Conservation (phyloP, 73 alveolate genomes). For the Paramecium pentaurelia region DNA sequence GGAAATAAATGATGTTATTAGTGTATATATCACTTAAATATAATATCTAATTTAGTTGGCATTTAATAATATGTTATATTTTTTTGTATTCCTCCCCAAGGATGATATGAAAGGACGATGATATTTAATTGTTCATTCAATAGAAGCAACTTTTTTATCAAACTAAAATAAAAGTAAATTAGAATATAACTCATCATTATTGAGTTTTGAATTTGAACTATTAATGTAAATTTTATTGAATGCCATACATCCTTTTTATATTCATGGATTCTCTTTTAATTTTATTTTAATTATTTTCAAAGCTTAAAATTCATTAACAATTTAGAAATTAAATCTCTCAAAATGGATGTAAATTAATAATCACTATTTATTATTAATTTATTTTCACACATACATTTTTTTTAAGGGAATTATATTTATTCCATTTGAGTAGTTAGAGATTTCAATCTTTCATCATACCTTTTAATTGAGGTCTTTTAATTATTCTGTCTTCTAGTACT, state of each 20-base stretch:
- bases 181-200: slow-evolving; percentile 25
- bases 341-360: neutral
- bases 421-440: neutral
- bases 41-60: neutral
- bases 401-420: neutral
- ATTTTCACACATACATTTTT: neutral
- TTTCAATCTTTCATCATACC: slow-evolving; percentile 28
- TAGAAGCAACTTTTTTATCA: neutral
- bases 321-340: neutral
- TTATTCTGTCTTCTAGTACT: neutral
- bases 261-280: neutral
- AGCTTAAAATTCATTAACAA: neutral
- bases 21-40: neutral
- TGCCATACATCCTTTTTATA: neutral
- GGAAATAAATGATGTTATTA: neutral
- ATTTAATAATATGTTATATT: neutral
- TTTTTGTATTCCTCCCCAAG: neutral
- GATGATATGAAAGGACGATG: neutral
- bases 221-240: neutral
- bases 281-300: neutral
- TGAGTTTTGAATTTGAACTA: neutral
- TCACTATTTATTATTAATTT: neutral
- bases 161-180: neutral
- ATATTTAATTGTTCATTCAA: neutral
- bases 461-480: neutral